phyloP scores from a whole-genome alignment of 73 alveolate genomes.

The Paramecium tetraurelia region DNA sequence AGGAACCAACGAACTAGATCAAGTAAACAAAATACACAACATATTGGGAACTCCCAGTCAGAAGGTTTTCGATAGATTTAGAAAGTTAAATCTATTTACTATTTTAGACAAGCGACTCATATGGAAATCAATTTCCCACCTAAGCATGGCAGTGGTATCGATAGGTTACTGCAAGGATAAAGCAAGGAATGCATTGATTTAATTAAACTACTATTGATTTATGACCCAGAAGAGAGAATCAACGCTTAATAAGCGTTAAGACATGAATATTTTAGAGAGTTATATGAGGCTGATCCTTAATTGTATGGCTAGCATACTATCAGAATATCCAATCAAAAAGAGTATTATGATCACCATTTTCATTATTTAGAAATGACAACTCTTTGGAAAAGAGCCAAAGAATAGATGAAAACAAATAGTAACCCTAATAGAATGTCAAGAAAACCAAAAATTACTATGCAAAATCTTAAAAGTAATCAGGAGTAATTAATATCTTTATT shows the following conservation, averaged over 20 bases:
- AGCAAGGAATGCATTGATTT: conserved; percentile 70
- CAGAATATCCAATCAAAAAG: conserved; percentile 4
- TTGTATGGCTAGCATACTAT: neutral
- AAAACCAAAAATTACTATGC: conserved; percentile 18
- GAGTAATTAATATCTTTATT: neutral
- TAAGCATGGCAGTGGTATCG: conserved; percentile 87
- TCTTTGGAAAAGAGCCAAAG: neutral
- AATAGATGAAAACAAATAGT: neutral
- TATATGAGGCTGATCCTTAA: conserved; percentile 10
- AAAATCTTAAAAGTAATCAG: conserved; percentile 19
- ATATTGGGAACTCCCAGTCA: conserved; percentile 92
- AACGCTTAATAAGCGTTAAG: conserved; percentile 56
- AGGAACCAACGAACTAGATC: conserved; percentile 97
- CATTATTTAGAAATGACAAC: neutral
- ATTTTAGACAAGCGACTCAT: conserved; percentile 68
- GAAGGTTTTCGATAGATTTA: conserved; percentile 79
- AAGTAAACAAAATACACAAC: conserved; percentile 93
- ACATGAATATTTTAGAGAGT: conserved; percentile 57
- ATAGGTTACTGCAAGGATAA: conserved; percentile 73
- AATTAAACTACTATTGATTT: conserved; percentile 45
- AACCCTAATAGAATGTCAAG: neutral
- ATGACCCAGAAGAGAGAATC: conserved; percentile 64
- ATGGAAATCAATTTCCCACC: conserved; percentile 89
- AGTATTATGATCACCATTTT: neutral
- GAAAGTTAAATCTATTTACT: neutral